A percentile compares a stretch with the other conserved stretches of the same genome.
Conservation (phyloP, 2,329 filamentous ascomycete genomes). For the Fusarium sp. region DNA sequence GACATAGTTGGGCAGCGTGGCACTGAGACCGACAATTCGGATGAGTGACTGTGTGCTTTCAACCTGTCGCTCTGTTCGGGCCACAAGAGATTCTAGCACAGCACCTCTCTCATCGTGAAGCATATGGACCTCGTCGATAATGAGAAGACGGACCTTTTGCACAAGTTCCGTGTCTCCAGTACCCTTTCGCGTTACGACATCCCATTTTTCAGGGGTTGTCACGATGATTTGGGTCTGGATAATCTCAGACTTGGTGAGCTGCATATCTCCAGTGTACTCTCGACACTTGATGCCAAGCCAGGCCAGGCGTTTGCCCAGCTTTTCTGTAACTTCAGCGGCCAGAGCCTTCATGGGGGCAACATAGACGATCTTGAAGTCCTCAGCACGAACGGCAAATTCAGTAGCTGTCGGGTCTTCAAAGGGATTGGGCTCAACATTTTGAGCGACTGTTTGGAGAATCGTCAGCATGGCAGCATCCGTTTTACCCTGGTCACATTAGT, state of each 20-base stretch:
- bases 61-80: slow-evolving; percentile 93
- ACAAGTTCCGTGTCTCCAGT: slow-evolving; percentile 98
- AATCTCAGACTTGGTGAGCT: slow-evolving; percentile 96
- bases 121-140: slow-evolving; percentile 99
- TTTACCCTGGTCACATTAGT: slow-evolving; percentile 74
- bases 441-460: slow-evolving; percentile 88
- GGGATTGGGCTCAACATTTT: slow-evolving; percentile 85
- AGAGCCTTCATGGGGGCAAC: slow-evolving; percentile 99
- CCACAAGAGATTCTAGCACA: slow-evolving; percentile 94
- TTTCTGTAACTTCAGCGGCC: slow-evolving; percentile 95
- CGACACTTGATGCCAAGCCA: slow-evolving; percentile 95
- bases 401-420: slow-evolving; percentile 78
- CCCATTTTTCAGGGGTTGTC: slow-evolving; percentile 99
- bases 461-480: slow-evolving; percentile 98
- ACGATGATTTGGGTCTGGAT: slow-evolving; percentile 97
- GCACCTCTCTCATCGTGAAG: slow-evolving; percentile 97
- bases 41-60: slow-evolving; percentile 98
- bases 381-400: slow-evolving; percentile 84
- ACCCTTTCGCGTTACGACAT: slow-evolving; percentile 96
- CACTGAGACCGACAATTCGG: slow-evolving; percentile 93
- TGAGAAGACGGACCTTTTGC: slow-evolving; percentile 94
- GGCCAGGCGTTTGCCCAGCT: slow-evolving; percentile 88
- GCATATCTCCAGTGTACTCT: slow-evolving; percentile 98
- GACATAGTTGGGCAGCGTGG: slow-evolving; percentile 94
- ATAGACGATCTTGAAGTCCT: slow-evolving; percentile 98